Percentiles rank a stretch among this genome's conserved stretches.
phyloP scores from a whole-genome alignment of 352 stramenopile genomes.

The Globisporangium solare region DNA sequence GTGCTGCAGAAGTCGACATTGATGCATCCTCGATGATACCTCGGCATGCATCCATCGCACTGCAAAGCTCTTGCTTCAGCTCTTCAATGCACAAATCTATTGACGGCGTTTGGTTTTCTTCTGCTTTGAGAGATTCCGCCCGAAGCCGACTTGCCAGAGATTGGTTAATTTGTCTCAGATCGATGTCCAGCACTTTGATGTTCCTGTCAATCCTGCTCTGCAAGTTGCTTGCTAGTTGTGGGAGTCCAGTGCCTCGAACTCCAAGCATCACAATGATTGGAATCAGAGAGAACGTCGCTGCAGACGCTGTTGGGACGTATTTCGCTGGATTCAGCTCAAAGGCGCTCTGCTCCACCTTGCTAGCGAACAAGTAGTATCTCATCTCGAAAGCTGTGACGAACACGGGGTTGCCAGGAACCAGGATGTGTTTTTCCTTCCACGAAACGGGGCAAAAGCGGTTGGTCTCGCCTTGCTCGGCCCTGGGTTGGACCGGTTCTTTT shows the following conservation, averaged over 20 bases:
- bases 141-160: constrained; percentile 12
- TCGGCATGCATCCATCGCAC: background rate
- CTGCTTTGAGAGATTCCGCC: constrained; percentile 13
- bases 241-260: constrained; percentile 29
- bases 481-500: background rate
- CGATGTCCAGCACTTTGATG: constrained; percentile 10
- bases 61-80: constrained; percentile 15
- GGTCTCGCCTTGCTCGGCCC: constrained; percentile 35
- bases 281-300: constrained; percentile 26
- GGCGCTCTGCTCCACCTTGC: constrained; percentile 24
- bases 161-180: constrained; percentile 7
- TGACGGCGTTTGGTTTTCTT: constrained; percentile 9
- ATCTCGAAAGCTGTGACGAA: constrained; percentile 38
- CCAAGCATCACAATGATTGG: constrained; percentile 50
- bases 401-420: constrained; percentile 37
- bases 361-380: constrained; percentile 56
- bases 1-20: background rate
- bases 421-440: constrained; percentile 30
- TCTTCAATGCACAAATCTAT: constrained; percentile 18
- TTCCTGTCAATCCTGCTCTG: constrained; percentile 7
- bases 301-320: constrained; percentile 29
- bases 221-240: constrained; percentile 6
- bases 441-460: constrained; percentile 58
- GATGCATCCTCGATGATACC: too few species aligned
- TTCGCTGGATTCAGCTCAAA: constrained; percentile 48